Evolutionary conservation across 768 basidiomycete genomes (phyloP), one percentile per base, ranked within the genome.

Genomic region (Crassisporium funariophilum): DNA sequence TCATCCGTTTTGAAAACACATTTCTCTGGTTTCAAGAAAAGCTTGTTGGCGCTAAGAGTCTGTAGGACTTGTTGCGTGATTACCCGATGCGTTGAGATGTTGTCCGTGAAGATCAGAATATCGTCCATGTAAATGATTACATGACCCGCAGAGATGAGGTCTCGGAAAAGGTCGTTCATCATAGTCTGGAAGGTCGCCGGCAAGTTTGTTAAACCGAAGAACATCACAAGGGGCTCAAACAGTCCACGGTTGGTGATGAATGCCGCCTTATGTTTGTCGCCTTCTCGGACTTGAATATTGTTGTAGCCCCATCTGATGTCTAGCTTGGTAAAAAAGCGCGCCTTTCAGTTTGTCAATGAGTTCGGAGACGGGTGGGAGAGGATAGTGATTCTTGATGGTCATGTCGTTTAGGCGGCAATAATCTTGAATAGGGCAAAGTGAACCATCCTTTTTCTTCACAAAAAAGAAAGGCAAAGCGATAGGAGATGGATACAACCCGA

Each of bases 261-360:
- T 0, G 70, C 68, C 0, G 67, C 72, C 50, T 77, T 77, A 65
- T 65, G 70, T 51, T 74, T 58, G 44, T 76, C 64, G 2, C 72
- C 73, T 31, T 68, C 58, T 13, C 61, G 63, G 24, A 77, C 67
- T 5, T 69, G 53, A 21, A 78, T 53, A 12, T 71, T 67, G 51
- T 75, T 67, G 51, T 67, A 78, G 0, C 66, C 70, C 22, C 60
- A 57, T 8, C 58, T 49, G 6, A 78, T 56, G 52, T 78, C 72
- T n/a, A 77, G 42, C 33, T 64, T 65, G 2, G 66, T 61, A 49
- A 65, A 73, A 25, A 58, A 33, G 46, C 0, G 62, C 56, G 5
- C 49, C 49, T 11, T 42, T 45, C 1, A 68, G 53, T 15, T 50
- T 47, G 34, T 63, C 44, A 9, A 71, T 33, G 9, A 70, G 24